Conservation (phyloP, 192 early-diverging fungal genomes). For the Coemansia sp. region DNA sequence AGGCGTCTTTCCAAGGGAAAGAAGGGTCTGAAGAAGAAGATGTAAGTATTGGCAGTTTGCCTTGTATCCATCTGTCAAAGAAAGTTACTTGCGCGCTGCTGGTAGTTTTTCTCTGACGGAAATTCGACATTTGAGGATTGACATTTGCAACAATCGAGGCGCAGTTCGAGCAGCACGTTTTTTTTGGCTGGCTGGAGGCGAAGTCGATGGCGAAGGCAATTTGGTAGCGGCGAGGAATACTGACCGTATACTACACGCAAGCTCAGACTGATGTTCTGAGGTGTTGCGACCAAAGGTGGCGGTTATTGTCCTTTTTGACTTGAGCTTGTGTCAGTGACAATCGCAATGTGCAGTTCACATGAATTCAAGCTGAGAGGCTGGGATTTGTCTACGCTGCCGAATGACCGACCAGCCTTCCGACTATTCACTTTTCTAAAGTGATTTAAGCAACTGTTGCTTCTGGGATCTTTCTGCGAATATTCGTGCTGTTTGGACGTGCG, state of each 20-base stretch:
- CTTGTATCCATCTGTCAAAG: constrained; percentile 49
- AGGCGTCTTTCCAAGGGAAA: constrained; percentile 98
- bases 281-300: neutral
- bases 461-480: neutral
- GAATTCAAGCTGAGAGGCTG: neutral
- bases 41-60: constrained; percentile 53
- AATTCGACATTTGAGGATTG: neutral
- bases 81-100: neutral
- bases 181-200: neutral
- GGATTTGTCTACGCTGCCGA: neutral
- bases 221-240: neutral
- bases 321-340: neutral
- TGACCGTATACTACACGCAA: neutral
- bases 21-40: constrained; percentile 99
- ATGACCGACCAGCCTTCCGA: neutral
- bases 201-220: neutral
- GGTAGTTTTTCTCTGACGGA: neutral
- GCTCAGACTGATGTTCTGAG: neutral
- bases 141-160: neutral
- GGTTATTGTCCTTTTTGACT: neutral
- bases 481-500: neutral
- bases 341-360: neutral
- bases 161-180: neutral
- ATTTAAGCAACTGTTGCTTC: neutral
- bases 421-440: neutral